Evolutionary conservation across 2,329 filamentous ascomycete species (phyloP), one percentile per base, ranked within the genome.

Genomic region (Monosporascus cannonballus): DNA sequence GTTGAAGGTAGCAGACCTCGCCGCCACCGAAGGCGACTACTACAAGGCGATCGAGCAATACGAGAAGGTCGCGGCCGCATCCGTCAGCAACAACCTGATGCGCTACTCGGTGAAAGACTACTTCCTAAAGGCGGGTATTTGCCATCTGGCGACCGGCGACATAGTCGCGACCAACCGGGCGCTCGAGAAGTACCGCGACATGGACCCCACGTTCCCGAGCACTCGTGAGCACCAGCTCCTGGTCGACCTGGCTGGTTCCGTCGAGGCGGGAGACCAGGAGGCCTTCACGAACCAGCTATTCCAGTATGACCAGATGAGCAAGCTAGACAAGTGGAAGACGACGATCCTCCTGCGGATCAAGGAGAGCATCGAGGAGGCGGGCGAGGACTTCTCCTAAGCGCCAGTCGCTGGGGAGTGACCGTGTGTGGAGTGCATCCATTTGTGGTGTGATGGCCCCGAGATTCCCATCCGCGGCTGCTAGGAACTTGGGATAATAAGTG

Each of bases 281-380:
- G 77, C 80, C 56, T 97, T 96, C 65, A 83, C 87, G 22, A 90
- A 96, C 66, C 91, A 92, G 69, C 73, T 94, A 58, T 96, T 88
- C 76, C 85, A 93, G 69, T 97, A 84, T 67, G 91, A 96, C 69
- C 89, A 95, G 75, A 79, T 96, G 74, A 94, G 86, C 74, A 94
- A 94, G 77, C 75, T 97, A 65, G 92, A 96, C 68, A 94, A 93
- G 76, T 97, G 93, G 93, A 96, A 96, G 86, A 96, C 89, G 49
- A 89, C 87, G 34, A 76, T 96, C 53, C 71, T 96, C 57, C 74
- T 96, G 65, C 82, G 85, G 61, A 80, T 96, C 64, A 96, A 96
- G 85, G 85, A 86, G 64, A 78, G 78, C 51, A 95, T 96, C 63
- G 87, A 93, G 73, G 76, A 60, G 50, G 61, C 59, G 17, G 65